Evolutionary conservation across 306 rosid genomes (phyloP).

Genomic region (Cicer bijugum): DNA sequence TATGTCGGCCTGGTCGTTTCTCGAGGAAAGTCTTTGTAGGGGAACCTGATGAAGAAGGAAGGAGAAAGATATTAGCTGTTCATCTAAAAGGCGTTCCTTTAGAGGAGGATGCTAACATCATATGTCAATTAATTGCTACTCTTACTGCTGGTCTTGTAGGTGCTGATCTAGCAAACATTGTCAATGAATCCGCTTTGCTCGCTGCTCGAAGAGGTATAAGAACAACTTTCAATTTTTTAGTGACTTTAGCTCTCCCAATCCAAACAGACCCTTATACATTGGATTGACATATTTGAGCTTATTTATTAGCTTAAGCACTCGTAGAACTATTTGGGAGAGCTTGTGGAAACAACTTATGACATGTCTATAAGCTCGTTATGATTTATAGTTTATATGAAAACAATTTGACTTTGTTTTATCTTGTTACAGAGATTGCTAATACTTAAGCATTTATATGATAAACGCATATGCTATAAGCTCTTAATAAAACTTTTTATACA

Average conservation of each 20-base stretch:
- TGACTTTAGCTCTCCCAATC: not conserved
- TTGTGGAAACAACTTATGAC: too few species aligned
- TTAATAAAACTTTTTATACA: too few species aligned
- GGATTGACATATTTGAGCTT: too few species aligned
- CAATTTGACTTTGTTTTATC: too few species aligned
- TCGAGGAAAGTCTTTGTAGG: slow-evolving; percentile 91
- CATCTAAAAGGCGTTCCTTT: slow-evolving; percentile 92
- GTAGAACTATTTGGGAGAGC: too few species aligned
- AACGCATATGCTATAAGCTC: too few species aligned
- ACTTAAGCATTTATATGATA: too few species aligned
- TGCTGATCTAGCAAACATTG: slow-evolving; percentile 91
- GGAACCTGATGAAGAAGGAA: slow-evolving; percentile 92
- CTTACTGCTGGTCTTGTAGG: slow-evolving; percentile 89
- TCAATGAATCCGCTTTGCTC: slow-evolving; percentile 91
- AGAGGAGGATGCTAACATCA: slow-evolving; percentile 71
- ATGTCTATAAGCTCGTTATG: too few species aligned
- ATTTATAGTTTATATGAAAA: too few species aligned
- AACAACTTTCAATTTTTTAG: slow-evolving; percentile 31
- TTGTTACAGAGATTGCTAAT: too few species aligned
- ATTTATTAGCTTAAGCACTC: too few species aligned
- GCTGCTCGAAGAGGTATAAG: slow-evolving; percentile 90
- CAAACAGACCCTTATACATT: too few species aligned
- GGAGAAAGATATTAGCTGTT: slow-evolving; percentile 88
- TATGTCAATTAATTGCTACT: slow-evolving; percentile 80
- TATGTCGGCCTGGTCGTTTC: slow-evolving; percentile 98